Evolutionary conservation across 345 rosid genomes (phyloP).

Genomic region (Ceriops tagal): DNA sequence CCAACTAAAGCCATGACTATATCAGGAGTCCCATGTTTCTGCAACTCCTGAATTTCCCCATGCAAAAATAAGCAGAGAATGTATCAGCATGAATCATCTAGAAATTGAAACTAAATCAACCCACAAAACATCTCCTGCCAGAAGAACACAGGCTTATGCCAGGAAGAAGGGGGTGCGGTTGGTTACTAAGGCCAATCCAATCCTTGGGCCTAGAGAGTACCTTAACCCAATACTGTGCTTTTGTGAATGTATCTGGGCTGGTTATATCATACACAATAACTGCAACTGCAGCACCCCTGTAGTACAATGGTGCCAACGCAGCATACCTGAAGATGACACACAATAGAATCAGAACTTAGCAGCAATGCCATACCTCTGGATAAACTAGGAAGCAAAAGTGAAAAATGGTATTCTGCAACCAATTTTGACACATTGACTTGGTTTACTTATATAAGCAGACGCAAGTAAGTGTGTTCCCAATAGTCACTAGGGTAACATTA

Average conservation of each 20-base stretch:
- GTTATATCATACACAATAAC: slow-evolving; percentile 96
- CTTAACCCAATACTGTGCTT: slow-evolving; percentile 99
- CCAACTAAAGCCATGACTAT: slow-evolving; percentile 97
- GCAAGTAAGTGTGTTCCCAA: not conserved
- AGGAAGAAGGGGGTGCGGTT: not conserved
- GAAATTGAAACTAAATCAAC: not conserved
- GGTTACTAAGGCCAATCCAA: slow-evolving; percentile 1
- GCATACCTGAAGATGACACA: slow-evolving; percentile 58
- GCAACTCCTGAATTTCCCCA: slow-evolving; percentile 59
- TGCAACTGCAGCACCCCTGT: slow-evolving; percentile 95
- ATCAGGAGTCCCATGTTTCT: slow-evolving; percentile 94
- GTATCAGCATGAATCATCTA: not conserved
- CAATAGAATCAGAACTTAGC: not conserved
- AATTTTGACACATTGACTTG: slow-evolving; percentile 6
- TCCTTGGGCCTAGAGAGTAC: slow-evolving; percentile 29
- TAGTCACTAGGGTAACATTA: slow-evolving; percentile 25
- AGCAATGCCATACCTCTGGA: not conserved
- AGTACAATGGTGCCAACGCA: slow-evolving; percentile 95
- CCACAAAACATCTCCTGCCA: too few species aligned
- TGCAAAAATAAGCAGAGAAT: not conserved
- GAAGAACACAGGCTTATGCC: too few species aligned
- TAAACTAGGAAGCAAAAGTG: slow-evolving; percentile 1
- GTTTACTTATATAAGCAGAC: not conserved
- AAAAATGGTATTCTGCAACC: slow-evolving; percentile 4
- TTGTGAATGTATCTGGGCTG: slow-evolving; percentile 80